Conservation (phyloP, 2,329 filamentous ascomycete genomes). For the Alternaria panax region DNA sequence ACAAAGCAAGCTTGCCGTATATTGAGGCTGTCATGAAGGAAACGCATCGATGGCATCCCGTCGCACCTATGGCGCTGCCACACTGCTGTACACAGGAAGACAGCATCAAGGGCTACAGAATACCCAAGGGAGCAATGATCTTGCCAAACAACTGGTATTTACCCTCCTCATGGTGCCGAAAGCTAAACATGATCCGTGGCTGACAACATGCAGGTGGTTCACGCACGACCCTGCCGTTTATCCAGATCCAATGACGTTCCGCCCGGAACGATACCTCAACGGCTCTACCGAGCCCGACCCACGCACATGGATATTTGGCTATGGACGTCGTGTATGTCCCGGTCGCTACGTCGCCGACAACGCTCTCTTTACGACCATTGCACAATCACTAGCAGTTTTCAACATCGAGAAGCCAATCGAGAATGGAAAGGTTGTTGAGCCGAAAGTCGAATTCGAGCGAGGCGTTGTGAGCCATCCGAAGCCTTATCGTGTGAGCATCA, state of each 20-base stretch:
- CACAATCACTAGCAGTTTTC: constrained; percentile 58
- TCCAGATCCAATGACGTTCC: constrained; percentile 51
- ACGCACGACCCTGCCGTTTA: constrained; percentile 53
- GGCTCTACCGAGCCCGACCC: constrained; percentile 51
- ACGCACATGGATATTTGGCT: constrained; percentile 49
- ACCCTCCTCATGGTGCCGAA: too few relatives aligned
- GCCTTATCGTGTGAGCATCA: constrained; percentile 46
- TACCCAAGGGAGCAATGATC: constrained; percentile 53
- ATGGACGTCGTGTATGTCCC: constrained; percentile 55
- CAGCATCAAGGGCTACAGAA: constrained; percentile 49
- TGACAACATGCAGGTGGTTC: constrained; percentile 45
- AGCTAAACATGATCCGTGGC: background rate
- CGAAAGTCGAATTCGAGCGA: constrained; percentile 45
- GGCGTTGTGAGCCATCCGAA: constrained; percentile 52
- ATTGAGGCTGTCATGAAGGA: constrained; percentile 47
- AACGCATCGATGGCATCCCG: constrained; percentile 55
- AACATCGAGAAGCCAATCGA: constrained; percentile 50
- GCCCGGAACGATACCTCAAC: constrained; percentile 55
- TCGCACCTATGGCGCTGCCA: constrained; percentile 43
- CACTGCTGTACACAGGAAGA: constrained; percentile 47
- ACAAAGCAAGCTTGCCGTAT: constrained; percentile 54
- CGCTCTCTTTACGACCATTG: constrained; percentile 53
- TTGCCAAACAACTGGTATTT: constrained; percentile 52
- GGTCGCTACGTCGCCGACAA: constrained; percentile 53
- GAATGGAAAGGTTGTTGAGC: constrained; percentile 50